These are phyloP conservation scores for Fraxinus paxiana DNA, from an alignment of 305 asterid genomes.

Conservation along the genomic window DNA sequence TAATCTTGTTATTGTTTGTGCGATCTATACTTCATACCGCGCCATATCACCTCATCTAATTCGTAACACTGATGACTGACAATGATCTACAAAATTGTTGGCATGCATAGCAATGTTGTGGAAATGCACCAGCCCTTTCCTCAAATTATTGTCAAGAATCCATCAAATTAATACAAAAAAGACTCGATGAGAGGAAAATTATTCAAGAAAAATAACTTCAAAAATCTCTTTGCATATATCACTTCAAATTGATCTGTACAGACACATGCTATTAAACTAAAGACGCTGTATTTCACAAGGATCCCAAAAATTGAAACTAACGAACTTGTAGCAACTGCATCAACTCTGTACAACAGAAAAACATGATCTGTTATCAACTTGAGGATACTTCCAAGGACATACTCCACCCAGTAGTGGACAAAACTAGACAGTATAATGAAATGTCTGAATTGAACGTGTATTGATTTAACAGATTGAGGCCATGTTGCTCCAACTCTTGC, in stretches of 20 bases:
- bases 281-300: neutral
- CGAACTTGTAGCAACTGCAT: neutral
- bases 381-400: neutral
- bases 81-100: conserved; percentile 2
- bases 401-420: neutral
- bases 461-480: conserved; percentile 4
- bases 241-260: neutral
- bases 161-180: neutral
- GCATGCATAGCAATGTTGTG: conserved; percentile 47
- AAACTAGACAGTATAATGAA: neutral
- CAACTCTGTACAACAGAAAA: neutral
- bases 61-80: too few relatives aligned
- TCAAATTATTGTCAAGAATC: neutral
- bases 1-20: too few relatives aligned
- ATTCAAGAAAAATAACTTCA: neutral
- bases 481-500: neutral
- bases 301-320: neutral
- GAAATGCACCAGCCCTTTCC: neutral
- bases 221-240: too few relatives aligned
- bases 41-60: too few relatives aligned
- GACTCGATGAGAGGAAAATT: neutral
- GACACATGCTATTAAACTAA: neutral
- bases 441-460: neutral
- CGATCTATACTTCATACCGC: too few relatives aligned
- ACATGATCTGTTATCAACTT: neutral